Conservation (phyloP, 177 flowering plant genomes). For the Tripterygium wilfordii region DNA sequence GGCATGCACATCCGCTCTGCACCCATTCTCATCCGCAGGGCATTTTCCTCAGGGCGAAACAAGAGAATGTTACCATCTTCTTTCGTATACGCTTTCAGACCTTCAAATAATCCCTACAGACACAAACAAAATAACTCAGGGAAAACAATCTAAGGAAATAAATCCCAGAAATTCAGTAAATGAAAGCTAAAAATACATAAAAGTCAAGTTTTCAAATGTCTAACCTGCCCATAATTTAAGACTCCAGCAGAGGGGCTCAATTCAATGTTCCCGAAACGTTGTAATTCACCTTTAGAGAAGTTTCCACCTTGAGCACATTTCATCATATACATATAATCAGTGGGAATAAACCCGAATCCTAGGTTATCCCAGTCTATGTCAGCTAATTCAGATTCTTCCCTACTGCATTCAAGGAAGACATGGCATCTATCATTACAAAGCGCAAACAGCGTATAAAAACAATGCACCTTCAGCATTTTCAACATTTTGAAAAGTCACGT, state of each 20-base stretch:
- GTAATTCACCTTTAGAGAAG: constrained; percentile 53
- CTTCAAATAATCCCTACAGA: constrained; percentile 78
- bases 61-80: constrained; percentile 71
- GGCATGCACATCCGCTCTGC: constrained; percentile 98
- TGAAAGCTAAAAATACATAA: too few species aligned
- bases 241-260: constrained; percentile 72
- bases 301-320: constrained; percentile 42
- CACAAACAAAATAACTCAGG: too few species aligned
- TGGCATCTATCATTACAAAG: not conserved
- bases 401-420: not conserved
- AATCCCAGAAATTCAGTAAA: too few species aligned
- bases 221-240: constrained; percentile 74
- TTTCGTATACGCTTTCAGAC: constrained; percentile 78
- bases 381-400: not conserved
- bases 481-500: too few species aligned
- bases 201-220: constrained; percentile 70
- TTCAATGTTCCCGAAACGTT: constrained; percentile 65
- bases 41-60: constrained; percentile 97
- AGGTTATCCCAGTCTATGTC: constrained; percentile 64
- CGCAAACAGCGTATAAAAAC: not conserved
- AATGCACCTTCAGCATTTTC: not conserved
- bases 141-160: too few species aligned
- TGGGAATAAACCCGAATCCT: constrained; percentile 38
- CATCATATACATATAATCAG: constrained; percentile 17
- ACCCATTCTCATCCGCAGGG: constrained; percentile 68